phyloP scores from a whole-genome alignment of 768 basidiomycete genomes.

The Auriscalpium orientale region DNA sequence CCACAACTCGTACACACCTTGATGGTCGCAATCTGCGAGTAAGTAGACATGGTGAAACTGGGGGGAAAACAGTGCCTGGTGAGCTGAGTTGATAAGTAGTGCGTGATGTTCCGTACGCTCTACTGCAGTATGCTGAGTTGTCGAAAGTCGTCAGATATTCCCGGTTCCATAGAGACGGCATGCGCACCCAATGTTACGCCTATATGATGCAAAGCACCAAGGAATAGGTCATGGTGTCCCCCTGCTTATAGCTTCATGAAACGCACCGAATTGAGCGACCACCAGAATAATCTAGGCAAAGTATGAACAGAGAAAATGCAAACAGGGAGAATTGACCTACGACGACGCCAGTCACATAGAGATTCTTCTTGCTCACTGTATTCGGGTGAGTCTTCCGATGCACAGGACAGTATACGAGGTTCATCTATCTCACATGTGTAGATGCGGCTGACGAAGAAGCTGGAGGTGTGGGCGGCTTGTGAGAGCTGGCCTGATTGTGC shows the following conservation, averaged over 20 bases:
- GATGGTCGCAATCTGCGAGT: background rate
- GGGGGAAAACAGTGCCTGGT: no score
- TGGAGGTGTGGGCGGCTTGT: slow-evolving; percentile 7
- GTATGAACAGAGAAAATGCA: background rate
- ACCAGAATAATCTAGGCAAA: slow-evolving; percentile 32
- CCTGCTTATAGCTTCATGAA: background rate
- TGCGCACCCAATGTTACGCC: no score
- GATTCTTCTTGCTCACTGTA: slow-evolving; percentile 43
- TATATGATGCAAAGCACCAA: no score
- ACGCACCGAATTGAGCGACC: slow-evolving; percentile 44
- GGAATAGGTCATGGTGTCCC: no score
- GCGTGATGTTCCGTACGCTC: background rate
- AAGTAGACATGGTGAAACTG: background rate
- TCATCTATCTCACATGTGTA: slow-evolving; percentile 13
- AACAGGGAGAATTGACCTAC: slow-evolving; percentile 24
- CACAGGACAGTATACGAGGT: background rate
- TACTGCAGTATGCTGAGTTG: background rate
- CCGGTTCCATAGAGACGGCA: slow-evolving; percentile 34
- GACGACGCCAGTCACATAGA: slow-evolving; percentile 33
- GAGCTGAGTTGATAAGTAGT: no score
- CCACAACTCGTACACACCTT: background rate
- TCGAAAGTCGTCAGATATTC: background rate
- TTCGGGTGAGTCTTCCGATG: background rate
- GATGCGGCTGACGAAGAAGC: slow-evolving; percentile 16
- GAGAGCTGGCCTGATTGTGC: slow-evolving; percentile 31